These are phyloP conservation scores for Fistulifera solaris DNA, from an alignment of 108 stramenopile species.

Conservation along the genomic window DNA sequence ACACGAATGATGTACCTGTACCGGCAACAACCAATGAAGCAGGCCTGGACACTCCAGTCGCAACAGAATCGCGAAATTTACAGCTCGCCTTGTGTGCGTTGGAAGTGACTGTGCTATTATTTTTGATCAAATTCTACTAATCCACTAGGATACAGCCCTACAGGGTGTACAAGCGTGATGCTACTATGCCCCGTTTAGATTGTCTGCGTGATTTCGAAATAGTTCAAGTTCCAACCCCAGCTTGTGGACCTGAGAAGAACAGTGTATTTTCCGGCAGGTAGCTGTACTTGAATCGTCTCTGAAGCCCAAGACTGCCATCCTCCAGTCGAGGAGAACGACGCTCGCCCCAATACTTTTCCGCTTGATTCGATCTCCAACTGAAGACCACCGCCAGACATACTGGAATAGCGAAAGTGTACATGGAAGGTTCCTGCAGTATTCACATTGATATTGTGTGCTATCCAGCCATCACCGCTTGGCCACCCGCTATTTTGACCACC, in stretches of 20 bases:
- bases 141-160: too few relatives aligned
- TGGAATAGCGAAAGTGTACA: background rate
- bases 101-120: too few relatives aligned
- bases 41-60: too few relatives aligned
- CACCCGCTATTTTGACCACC: background rate
- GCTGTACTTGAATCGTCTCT: too few relatives aligned
- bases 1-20: too few relatives aligned
- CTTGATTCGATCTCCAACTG: background rate
- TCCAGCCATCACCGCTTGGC: background rate
- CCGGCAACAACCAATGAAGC: too few relatives aligned
- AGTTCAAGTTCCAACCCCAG: constrained; percentile 2
- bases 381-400: background rate
- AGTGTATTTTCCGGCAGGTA: constrained; percentile 1
- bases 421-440: background rate
- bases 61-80: too few relatives aligned
- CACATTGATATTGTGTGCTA: background rate
- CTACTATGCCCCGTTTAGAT: too few relatives aligned
- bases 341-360: background rate
- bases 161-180: too few relatives aligned
- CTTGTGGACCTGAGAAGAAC: background rate
- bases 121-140: too few relatives aligned
- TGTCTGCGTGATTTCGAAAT: background rate
- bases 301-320: constrained; percentile 1
- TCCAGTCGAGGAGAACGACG: background rate
- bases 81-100: too few relatives aligned